Evolutionary conservation across 2,329 filamentous ascomycete genomes (phyloP).

Genomic region (Aureobasidium mangrovei): DNA sequence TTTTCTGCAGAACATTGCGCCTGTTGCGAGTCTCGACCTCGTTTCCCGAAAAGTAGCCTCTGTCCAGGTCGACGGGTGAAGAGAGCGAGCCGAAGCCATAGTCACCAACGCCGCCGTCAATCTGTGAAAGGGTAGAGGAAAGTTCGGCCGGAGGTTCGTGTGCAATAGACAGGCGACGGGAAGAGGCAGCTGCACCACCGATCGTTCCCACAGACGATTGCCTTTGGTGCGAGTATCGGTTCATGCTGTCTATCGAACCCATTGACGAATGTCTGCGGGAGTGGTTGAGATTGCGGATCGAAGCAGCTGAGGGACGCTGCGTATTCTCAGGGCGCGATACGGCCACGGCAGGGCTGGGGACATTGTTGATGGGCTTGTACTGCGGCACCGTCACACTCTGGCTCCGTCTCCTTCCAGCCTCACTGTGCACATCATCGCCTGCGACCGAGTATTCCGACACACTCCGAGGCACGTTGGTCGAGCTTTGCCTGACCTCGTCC

Average conservation of each 20-base stretch:
- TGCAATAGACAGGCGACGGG: slow-evolving; percentile 6
- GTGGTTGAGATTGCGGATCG: slow-evolving; percentile 54
- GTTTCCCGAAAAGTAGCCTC: slow-evolving; percentile 87
- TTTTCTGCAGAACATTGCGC: slow-evolving; percentile 63
- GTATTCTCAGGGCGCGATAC: slow-evolving; percentile 26
- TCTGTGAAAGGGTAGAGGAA: background rate
- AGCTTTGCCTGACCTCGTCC: slow-evolving; percentile 65
- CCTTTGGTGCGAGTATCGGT: slow-evolving; percentile 40
- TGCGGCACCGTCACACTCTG: slow-evolving; percentile 20
- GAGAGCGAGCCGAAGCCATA: slow-evolving; percentile 24
- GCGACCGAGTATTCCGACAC: slow-evolving; percentile 35
- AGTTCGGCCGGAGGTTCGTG: background rate
- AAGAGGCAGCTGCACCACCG: background rate
- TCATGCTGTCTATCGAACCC: slow-evolving; percentile 48
- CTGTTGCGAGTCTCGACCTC: slow-evolving; percentile 67
- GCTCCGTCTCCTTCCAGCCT: slow-evolving; percentile 38
- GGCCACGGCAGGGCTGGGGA: slow-evolving; percentile 13
- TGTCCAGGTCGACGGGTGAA: slow-evolving; percentile 56
- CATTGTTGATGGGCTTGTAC: slow-evolving; percentile 1
- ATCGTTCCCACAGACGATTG: slow-evolving; percentile 38
- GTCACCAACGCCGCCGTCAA: slow-evolving; percentile 15
- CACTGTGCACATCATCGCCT: slow-evolving; percentile 27
- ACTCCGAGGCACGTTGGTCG: slow-evolving; percentile 34
- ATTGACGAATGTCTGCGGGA: slow-evolving; percentile 81
- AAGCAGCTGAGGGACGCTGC: slow-evolving; percentile 27